Evolutionary conservation across 2,329 filamentous ascomycete genomes (phyloP), one percentile per base, ranked within the genome.

Genomic region (Aspergillus amoenus): DNA sequence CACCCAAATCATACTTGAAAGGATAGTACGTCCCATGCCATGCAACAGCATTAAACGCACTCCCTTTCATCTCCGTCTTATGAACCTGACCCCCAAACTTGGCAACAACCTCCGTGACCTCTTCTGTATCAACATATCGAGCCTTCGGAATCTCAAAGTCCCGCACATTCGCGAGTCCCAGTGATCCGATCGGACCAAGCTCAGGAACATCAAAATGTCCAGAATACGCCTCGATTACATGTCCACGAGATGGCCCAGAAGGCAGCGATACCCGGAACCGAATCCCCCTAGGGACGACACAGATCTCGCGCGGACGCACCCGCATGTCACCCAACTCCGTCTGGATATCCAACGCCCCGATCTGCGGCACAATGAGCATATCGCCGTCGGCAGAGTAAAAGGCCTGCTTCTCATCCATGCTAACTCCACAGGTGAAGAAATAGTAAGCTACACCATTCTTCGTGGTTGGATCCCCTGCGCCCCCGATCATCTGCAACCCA

Each of bases 11-110:
- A n/a, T 55, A 55, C n/a, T 55, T 55, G n/a, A 55, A 55, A 5
- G 52, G 52, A 32, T 55, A 55, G 43, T 55, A 55, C 8, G 52
- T 55, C 15, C 52, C 52, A 41, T 55, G 44, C 52, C 52, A 55
- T 6, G 43, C 44, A 32, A 55, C 44, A n/a, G 44, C 52, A 32
- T 42, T 55, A 12, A 55, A 55, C 9, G 52, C 52, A 34, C 52
- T 55, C 17, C 52, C 52, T 24, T 55, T 47, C 43, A 55, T 48
- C 27, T 55, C 27, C 11, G 43, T 48, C 21, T 34, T 48, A n/a
- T 48, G 42, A 2, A 55, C 22, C 34, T 44, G 41, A 5, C 52
- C 52, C 6, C 52, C 52, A 30, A 55, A 47, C 37, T 55, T 55
- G 18, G 44, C 52, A 39, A 55, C 32, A 12, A 55, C 21, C 24